Evolutionary conservation across 495 filamentous ascomycete species (phyloP), one percentile per base, ranked within the genome.

Genomic region (Oleoguttula mirabilis): DNA sequence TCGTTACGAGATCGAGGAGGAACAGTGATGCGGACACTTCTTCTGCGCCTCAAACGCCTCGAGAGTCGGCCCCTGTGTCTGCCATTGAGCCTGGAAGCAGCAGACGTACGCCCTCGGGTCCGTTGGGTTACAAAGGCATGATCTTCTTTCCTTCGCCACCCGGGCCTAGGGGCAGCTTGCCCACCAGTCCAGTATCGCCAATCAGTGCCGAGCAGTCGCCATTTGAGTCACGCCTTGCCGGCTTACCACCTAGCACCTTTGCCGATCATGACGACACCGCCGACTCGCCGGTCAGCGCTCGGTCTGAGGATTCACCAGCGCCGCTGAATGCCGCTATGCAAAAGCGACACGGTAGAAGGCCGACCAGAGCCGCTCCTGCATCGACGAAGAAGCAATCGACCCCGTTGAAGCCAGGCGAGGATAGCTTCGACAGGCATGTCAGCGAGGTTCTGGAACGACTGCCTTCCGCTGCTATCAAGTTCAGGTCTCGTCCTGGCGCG

Each of bases 341-440:
- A 10, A 62, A 62, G 38, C 57, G 55, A 8, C 49, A 32, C 16
- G n/a, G 24, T 2, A 38, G 37, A 27, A 12, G 10, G 7, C 23
- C 12, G 22, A 25, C 7, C 11, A 8, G 3, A n/a, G 5, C 1
- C 5, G n/a, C 22, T 3, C 14, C 8, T 5, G 7, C 25, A 3
- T 10, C 16, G n/a, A 15, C 10, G n/a, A 14, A 5, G 36, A 46
- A 39, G 16, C 5, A 45, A 1, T 25, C 31, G 8, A 15, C 21
- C 6, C 47, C 47, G 3, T 24, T 41, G 10, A 47, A 40, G 28
- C 49, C 40, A 1, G 40, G 45, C 43, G 75, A 80, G 28, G 78
- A 82, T 43, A 75, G 81, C 27, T 68, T 98, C 3, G 85, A 93
- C 52, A 75, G 82, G 39, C 84, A 88, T 47, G 87, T 98, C 34